Evolutionary conservation across 2,329 filamentous ascomycete genomes (phyloP).

Genomic region (Ceratocystis harringtonii): DNA sequence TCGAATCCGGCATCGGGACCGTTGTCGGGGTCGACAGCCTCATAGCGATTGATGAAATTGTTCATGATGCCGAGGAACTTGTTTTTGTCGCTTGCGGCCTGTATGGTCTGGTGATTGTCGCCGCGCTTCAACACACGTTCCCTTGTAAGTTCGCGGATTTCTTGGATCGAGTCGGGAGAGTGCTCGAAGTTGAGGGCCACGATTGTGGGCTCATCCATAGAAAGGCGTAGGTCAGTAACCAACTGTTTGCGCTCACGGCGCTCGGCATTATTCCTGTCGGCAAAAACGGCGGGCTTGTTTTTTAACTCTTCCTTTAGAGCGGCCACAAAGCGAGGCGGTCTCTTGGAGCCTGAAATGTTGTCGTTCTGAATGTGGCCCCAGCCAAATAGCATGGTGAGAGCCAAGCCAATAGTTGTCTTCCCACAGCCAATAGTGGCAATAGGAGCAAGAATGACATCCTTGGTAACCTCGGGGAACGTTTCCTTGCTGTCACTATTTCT

Average conservation of each 20-base stretch:
- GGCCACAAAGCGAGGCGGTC: constrained; percentile 58
- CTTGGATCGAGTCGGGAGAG: constrained; percentile 56
- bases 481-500: constrained; percentile 31
- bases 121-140: constrained; percentile 70
- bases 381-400: constrained; percentile 64
- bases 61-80: constrained; percentile 91
- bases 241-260: constrained; percentile 77
- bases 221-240: constrained; percentile 56
- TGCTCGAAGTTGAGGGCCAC: constrained; percentile 86
- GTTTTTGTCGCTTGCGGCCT: constrained; percentile 55
- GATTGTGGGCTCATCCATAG: constrained; percentile 50
- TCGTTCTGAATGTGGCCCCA: constrained; percentile 97
- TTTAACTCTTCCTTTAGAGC: constrained; percentile 51
- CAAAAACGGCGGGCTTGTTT: constrained; percentile 58
- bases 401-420: constrained; percentile 83
- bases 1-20: constrained; percentile 75
- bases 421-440: constrained; percentile 91
- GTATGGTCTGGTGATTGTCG: constrained; percentile 96
- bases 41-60: constrained; percentile 75
- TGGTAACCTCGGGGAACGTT: constrained; percentile 35
- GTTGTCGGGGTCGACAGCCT: constrained; percentile 51
- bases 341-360: constrained; percentile 65
- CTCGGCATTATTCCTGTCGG: constrained; percentile 89
- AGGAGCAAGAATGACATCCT: constrained; percentile 69
- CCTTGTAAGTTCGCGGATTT: constrained; percentile 60